These are phyloP conservation scores for Choanephora cucurbitarum DNA, from an alignment of 371 early-diverging fungal genomes.

Conservation along the genomic window DNA sequence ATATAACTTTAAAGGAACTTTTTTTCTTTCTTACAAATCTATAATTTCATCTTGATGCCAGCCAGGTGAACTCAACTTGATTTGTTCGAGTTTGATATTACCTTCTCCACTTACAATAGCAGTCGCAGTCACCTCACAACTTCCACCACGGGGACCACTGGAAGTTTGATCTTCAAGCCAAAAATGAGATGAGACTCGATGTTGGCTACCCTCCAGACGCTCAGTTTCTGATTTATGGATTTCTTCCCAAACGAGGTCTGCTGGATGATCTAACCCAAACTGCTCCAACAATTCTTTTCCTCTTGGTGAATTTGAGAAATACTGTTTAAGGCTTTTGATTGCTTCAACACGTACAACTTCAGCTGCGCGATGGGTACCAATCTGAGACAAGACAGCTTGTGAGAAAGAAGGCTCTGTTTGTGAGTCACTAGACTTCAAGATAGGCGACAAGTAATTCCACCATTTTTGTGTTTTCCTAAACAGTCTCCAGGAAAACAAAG, in stretches of 20 bases:
- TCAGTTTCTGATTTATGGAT: slow-evolving; percentile 20
- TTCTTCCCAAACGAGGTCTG: slow-evolving; percentile 26
- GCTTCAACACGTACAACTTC: slow-evolving; percentile 30
- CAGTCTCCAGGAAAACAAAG: slow-evolving; percentile 36
- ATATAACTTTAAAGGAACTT: background rate
- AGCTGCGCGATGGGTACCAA: slow-evolving; percentile 33
- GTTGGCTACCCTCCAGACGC: slow-evolving; percentile 8
- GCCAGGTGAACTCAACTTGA: slow-evolving; percentile 21
- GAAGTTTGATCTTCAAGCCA: slow-evolving; percentile 32
- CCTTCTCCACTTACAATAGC: slow-evolving; percentile 29
- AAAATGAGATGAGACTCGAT: slow-evolving; percentile 29
- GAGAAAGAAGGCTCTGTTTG: background rate
- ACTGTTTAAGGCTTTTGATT: slow-evolving; percentile 32
- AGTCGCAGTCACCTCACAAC: slow-evolving; percentile 28
- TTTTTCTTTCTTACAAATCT: too few relatives aligned
- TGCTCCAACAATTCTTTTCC: slow-evolving; percentile 26
- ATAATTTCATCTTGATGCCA: slow-evolving; percentile 25
- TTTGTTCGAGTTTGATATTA: slow-evolving; percentile 16
- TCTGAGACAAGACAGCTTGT: slow-evolving; percentile 17
- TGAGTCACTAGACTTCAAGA: background rate
- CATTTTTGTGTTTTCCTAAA: slow-evolving; percentile 30
- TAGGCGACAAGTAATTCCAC: slow-evolving; percentile 31
- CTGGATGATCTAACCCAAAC: slow-evolving; percentile 33
- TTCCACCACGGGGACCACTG: slow-evolving; percentile 28
- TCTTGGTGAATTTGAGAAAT: slow-evolving; percentile 24